Evolutionary conservation across 2,329 filamentous ascomycete species (phyloP).

Genomic region (Botrytis galanthina): DNA sequence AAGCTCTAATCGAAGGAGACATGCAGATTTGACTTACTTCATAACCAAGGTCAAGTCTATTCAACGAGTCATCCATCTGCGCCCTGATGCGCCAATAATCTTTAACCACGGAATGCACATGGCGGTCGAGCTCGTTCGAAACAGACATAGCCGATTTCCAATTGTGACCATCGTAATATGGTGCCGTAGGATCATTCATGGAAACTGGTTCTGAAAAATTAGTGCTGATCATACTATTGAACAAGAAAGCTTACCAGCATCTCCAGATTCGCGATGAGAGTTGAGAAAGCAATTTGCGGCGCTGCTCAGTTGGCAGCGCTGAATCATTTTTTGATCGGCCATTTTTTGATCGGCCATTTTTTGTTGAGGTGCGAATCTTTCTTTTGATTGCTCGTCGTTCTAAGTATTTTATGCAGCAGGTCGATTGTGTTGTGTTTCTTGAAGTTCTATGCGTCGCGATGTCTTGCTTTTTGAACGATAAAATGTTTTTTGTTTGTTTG

Average conservation of each 20-base stretch:
- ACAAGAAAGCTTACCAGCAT: neutral
- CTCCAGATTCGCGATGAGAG: rapidly evolving
- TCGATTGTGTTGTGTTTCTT: neutral
- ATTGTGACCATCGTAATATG: neutral
- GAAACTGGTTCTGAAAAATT: neutral
- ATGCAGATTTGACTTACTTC: neutral
- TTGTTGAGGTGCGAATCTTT: neutral
- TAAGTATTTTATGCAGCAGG: too few species aligned
- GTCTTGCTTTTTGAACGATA: neutral
- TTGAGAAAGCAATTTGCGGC: neutral
- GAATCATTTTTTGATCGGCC: neutral
- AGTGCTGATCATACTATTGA: neutral
- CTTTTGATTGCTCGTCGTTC: neutral
- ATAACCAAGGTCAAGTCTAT: neutral
- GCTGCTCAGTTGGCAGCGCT: neutral
- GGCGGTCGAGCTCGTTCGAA: neutral
- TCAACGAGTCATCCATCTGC: neutral
- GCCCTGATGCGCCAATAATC: neutral
- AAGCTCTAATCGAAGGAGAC: neutral
- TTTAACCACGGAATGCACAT: rapidly evolving
- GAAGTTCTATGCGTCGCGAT: neutral
- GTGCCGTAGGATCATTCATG: neutral
- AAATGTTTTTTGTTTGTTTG: neutral
- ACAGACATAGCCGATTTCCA: neutral
- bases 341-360: neutral